phyloP scores from a whole-genome alignment of 2,329 filamentous ascomycete genomes.

The Aureobasidium sp. region DNA sequence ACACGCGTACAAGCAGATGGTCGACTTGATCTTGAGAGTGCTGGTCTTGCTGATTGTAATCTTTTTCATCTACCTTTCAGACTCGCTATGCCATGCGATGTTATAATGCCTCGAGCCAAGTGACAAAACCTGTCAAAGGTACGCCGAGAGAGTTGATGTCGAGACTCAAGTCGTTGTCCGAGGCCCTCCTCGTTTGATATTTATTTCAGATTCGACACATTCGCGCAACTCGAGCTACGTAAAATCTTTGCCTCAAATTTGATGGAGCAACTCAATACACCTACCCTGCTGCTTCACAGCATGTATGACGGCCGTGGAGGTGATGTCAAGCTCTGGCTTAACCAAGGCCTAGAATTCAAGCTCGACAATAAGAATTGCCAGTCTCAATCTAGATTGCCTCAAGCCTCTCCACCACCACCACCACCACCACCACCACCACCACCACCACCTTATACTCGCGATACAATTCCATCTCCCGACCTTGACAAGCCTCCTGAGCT shows the following conservation, averaged over 20 bases:
- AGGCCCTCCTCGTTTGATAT: background rate
- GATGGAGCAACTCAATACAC: background rate
- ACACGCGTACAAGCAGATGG: background rate
- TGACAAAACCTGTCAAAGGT: background rate
- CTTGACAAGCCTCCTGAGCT: background rate
- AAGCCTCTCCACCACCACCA: no score
- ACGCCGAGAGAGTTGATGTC: background rate
- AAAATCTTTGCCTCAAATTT: background rate
- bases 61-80: background rate
- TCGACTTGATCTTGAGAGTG: background rate
- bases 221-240: background rate
- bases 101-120: background rate
- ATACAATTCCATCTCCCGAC: background rate
- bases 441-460: background rate
- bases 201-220: constrained; percentile 4
- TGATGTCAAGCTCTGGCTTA: background rate
- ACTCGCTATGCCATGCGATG: background rate
- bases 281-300: background rate
- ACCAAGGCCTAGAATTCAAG: background rate
- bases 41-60: background rate
- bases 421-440: no score
- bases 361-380: no score
- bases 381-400: no score
- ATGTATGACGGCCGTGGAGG: constrained; percentile 9
- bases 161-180: background rate